Conservation (phyloP, 2,329 filamentous ascomycete species). For the Ceratocystis variospora region DNA sequence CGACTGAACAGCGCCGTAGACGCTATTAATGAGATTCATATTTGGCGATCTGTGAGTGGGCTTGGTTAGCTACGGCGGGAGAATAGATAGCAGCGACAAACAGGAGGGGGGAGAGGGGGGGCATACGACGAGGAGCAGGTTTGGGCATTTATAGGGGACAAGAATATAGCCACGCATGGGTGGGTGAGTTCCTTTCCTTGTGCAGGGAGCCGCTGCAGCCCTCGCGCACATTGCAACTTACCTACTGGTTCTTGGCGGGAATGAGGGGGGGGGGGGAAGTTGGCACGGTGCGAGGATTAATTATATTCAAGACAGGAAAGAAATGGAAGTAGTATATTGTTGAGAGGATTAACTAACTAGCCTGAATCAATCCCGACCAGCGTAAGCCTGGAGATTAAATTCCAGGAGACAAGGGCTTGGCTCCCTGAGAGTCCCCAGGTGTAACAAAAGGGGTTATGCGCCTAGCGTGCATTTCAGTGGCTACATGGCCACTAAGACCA, state of each 20-base stretch:
- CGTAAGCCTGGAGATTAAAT: not conserved
- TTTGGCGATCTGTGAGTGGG: not conserved
- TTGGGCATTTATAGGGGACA: not conserved
- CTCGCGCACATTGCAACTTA: not conserved
- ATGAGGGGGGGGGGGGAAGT: too few relatives aligned
- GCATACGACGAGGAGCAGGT: too few relatives aligned
- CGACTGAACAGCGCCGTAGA: conserved; percentile 6
- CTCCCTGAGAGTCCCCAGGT: too few relatives aligned
- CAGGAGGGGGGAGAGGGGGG: too few relatives aligned
- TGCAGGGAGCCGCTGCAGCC: too few relatives aligned
- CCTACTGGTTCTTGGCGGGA: not conserved
- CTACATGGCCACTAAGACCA: not conserved
- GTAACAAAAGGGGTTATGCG: conserved; percentile 10
- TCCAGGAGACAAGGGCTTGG: not conserved
- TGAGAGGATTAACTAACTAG: not conserved
- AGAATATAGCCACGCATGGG: not conserved
- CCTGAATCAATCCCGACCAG: not conserved
- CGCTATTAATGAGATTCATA: conserved; percentile 14
- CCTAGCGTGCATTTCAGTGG: not conserved
- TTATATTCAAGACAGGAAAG: not conserved
- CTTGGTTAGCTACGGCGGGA: not conserved
- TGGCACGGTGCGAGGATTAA: not conserved
- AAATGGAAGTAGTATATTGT: not conserved
- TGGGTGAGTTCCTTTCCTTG: too few relatives aligned
- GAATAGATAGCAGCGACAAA: not conserved